Evolutionary conservation across 768 basidiomycete genomes (phyloP).

Genomic region (Pulveroboletus sp.): DNA sequence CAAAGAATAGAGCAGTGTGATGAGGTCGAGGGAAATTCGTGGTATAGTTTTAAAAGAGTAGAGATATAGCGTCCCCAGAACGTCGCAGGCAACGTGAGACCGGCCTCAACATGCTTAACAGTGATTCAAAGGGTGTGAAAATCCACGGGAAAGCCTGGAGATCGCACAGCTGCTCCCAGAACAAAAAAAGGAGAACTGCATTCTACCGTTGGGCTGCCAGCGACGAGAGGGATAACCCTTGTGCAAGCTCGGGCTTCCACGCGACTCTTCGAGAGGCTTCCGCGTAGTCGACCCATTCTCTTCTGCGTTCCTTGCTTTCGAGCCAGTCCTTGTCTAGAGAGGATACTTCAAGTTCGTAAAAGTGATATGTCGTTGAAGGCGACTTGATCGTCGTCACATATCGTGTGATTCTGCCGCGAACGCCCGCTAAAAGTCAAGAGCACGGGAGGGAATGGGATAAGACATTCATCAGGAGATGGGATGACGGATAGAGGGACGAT

Average conservation of each 20-base stretch:
- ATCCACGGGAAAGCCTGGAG: conserved; percentile 5
- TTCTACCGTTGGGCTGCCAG: conserved; percentile 54
- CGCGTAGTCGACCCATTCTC: conserved; percentile 87
- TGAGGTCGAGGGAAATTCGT: conserved; percentile 12
- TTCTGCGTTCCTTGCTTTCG: conserved; percentile 69
- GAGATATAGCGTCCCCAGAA: conserved; percentile 22
- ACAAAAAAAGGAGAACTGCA: conserved; percentile 1
- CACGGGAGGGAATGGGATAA: conserved; percentile 35
- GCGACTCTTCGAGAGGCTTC: conserved; percentile 70
- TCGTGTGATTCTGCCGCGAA: conserved; percentile 81
- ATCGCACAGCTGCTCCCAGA: conserved; percentile 11
- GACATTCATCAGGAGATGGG: conserved; percentile 63
- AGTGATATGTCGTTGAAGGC: conserved; percentile 79
- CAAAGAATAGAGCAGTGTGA: conserved; percentile 18
- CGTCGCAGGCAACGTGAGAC: conserved; percentile 17
- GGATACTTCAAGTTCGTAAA: conserved; percentile 83
- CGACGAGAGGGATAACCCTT: conserved; percentile 68
- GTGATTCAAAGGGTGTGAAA: conserved; percentile 9
- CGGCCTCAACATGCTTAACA: conserved; percentile 14
- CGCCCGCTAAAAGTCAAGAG: conserved; percentile 59
- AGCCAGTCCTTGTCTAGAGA: conserved; percentile 76
- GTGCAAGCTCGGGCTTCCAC: conserved; percentile 83
- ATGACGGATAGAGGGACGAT: conserved; percentile 72
- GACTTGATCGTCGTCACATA: conserved; percentile 80
- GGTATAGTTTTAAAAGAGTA: conserved; percentile 31